phyloP scores from a whole-genome alignment of 192 early-diverging fungal species.

The Coemansia sp. region DNA sequence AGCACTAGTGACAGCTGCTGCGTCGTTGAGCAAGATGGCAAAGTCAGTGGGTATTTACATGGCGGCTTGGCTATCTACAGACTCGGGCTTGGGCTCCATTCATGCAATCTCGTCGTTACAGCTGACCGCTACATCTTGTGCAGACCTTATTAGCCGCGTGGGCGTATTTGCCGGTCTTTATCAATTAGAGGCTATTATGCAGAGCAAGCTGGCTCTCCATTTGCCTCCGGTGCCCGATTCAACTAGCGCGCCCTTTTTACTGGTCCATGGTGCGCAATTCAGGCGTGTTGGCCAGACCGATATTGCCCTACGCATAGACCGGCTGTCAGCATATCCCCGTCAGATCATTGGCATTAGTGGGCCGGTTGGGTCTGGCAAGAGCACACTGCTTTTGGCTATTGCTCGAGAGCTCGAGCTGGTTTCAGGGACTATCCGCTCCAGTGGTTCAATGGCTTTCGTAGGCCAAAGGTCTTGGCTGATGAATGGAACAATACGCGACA shows the following conservation, averaged over 20 bases:
- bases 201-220: background rate
- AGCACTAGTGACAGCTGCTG: background rate
- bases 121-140: conserved; percentile 6
- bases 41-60: conserved; percentile 7
- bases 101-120: conserved; percentile 6
- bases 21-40: conserved; percentile 9
- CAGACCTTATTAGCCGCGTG: conserved; percentile 1
- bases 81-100: background rate
- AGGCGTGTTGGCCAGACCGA: background rate
- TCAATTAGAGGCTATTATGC: conserved; percentile 10
- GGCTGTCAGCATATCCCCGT: conserved; percentile 15
- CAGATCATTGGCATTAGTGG: conserved; percentile 75
- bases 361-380: conserved; percentile 81
- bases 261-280: conserved; percentile 5
- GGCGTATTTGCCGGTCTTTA: conserved; percentile 11
- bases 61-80: background rate
- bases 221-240: background rate
- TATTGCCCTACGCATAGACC: background rate
- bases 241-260: background rate
- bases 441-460: conserved; percentile 30
- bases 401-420: conserved; percentile 64
- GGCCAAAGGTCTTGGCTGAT: conserved; percentile 60
- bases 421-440: background rate
- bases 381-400: conserved; percentile 68
- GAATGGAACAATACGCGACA: conserved; percentile 68